Evolutionary conservation across 768 basidiomycete genomes (phyloP).

Genomic region (Tubosaeta sp.): DNA sequence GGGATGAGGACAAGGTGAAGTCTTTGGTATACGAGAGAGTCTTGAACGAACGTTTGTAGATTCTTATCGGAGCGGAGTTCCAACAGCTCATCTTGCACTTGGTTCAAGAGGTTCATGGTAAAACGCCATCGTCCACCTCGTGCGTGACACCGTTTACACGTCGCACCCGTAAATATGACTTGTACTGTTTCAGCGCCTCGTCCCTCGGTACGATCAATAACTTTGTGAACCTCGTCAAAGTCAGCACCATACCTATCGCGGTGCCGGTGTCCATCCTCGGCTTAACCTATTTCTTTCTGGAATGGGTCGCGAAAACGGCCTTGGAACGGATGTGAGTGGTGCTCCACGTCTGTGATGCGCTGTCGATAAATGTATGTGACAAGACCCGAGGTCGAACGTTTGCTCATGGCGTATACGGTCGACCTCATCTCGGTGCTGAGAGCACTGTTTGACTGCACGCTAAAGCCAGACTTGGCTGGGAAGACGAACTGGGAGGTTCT

Average conservation of each 20-base stretch:
- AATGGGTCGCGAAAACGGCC: conserved; percentile 2
- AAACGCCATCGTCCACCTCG: neutral
- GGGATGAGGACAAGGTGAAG: neutral
- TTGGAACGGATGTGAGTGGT: conserved; percentile 1
- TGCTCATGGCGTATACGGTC: conserved; percentile 3
- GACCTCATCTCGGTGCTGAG: conserved; percentile 3
- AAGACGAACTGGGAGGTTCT: conserved; percentile 4
- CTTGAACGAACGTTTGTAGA: neutral
- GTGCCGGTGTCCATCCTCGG: conserved; percentile 5
- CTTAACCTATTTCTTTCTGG: conserved; percentile 1
- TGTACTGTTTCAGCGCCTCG: neutral
- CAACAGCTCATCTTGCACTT: conserved; percentile 4
- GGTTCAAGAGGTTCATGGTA: conserved; percentile 1
- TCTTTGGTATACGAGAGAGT: neutral
- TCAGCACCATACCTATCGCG: conserved; percentile 1
- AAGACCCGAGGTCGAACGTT: conserved; percentile 2
- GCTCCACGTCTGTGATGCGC: neutral
- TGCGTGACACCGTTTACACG: neutral
- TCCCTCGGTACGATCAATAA: neutral
- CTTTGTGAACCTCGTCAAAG: conserved; percentile 1
- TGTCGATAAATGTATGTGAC: neutral
- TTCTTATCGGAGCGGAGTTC: conserved; percentile 1
- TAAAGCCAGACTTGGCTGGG: conserved; percentile 6
- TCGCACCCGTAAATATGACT: neutral
- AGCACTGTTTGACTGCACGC: conserved; percentile 1